phyloP scores from a whole-genome alignment of 1,284 basidiomycete genomes.

The Ceratobasidium sp. region DNA sequence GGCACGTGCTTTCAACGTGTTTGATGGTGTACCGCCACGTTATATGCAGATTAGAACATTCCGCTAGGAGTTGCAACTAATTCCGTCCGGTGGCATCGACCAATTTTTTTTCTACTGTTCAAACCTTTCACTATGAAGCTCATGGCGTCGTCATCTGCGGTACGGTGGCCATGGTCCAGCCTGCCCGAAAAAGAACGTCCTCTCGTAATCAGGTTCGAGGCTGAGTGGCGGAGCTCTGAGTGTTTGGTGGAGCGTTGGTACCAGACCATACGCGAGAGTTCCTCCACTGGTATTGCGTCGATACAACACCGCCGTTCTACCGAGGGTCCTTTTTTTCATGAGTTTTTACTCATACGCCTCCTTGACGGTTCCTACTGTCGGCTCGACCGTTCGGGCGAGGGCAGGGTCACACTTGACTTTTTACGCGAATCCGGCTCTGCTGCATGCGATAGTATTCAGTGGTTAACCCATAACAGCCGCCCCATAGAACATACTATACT shows the following conservation, averaged over 20 bases:
- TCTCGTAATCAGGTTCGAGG: too few species aligned
- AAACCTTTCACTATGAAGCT: too few species aligned
- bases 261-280: too few species aligned
- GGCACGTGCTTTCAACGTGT: too few species aligned
- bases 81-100: too few species aligned
- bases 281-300: not conserved
- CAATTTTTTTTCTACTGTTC: too few species aligned
- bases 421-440: not conserved
- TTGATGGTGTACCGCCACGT: too few species aligned
- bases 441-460: not conserved
- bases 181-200: too few species aligned
- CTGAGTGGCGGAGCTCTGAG: not conserved
- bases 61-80: too few species aligned
- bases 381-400: constrained; percentile 2
- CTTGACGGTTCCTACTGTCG: not conserved
- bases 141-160: too few species aligned
- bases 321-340: constrained; percentile 21
- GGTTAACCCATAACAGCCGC: not conserved
- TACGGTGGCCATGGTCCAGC: too few species aligned
- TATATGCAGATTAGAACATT: too few species aligned
- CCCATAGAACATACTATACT: not conserved
- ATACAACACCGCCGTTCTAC: constrained; percentile 5
- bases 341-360: constrained; percentile 5
- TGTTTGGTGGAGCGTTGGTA: constrained; percentile 21
- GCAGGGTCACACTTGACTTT: not conserved